Evolutionary conservation across 352 stramenopile species (phyloP).

Genomic region (Globisporangium yorkense): DNA sequence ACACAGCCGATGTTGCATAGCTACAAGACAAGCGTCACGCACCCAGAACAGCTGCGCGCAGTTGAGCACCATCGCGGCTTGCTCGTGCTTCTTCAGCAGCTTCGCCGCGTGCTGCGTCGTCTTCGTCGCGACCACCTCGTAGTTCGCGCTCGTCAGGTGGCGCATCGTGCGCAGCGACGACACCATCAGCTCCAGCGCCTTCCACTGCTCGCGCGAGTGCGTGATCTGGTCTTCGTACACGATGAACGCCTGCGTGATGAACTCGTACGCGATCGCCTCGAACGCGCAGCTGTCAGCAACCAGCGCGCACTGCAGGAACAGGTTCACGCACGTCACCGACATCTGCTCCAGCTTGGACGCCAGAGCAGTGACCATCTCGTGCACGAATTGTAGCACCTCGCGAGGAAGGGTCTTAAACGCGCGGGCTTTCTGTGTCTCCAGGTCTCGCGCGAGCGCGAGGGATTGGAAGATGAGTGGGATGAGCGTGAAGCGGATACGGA

Average conservation of each 20-base stretch:
- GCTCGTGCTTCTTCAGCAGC: constrained; percentile 95
- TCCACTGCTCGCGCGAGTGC: constrained; percentile 87
- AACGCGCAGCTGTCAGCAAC: constrained; percentile 81
- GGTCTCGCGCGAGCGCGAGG: constrained; percentile 69
- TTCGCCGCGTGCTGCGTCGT: constrained; percentile 95
- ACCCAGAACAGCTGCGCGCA: constrained; percentile 96
- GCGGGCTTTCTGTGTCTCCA: constrained; percentile 17
- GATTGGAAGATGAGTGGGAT: constrained; percentile 91
- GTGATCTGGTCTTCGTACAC: constrained; percentile 96
- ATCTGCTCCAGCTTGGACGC: constrained; percentile 73
- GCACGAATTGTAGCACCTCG: constrained; percentile 96
- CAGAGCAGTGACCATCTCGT: constrained; percentile 95
- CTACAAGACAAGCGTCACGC: constrained; percentile 8
- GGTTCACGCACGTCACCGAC: constrained; percentile 78
- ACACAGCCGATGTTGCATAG: neutral
- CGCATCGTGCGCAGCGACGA: constrained; percentile 75
- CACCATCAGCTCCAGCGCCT: constrained; percentile 88
- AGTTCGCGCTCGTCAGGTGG: constrained; percentile 85
- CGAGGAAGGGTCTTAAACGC: constrained; percentile 52
- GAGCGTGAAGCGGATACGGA: constrained; percentile 90
- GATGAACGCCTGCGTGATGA: constrained; percentile 94
- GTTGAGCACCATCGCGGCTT: constrained; percentile 92
- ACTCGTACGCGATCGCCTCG: constrained; percentile 95
- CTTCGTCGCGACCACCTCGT: constrained; percentile 96
- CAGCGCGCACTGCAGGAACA: constrained; percentile 94